Percentiles rank a stretch among this genome's conserved stretches.
Evolutionary conservation across 2,329 filamentous ascomycete genomes (phyloP).

Genomic region (Stachybotrys echinatus): DNA sequence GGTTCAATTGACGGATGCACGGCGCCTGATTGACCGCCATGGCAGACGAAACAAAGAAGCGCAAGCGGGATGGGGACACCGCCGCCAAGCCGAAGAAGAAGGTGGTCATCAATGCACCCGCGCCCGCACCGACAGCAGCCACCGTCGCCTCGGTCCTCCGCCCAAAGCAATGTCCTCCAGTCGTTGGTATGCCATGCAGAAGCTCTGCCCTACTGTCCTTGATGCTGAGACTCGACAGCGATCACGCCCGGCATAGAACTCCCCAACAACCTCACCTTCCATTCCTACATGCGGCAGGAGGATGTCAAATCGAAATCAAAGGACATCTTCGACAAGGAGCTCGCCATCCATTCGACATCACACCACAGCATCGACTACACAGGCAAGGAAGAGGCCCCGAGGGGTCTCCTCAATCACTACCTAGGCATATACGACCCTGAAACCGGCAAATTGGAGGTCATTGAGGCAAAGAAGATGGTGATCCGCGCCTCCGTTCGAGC

Average conservation of each 20-base stretch:
- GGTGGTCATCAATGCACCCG: conserved; percentile 38
- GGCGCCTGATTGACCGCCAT: conserved; percentile 16
- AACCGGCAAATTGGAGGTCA: conserved; percentile 53
- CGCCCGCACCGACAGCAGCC: conserved; percentile 32
- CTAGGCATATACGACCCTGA: conserved; percentile 59
- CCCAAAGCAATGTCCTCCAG: conserved; percentile 42
- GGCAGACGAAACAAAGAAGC: conserved; percentile 42
- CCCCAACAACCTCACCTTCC: conserved; percentile 33
- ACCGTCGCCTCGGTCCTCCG: conserved; percentile 41
- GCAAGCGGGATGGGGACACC: conserved; percentile 42
- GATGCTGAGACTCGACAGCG: conserved; percentile 20
- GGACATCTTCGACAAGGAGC: conserved; percentile 35
- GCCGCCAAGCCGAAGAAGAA: conserved; percentile 44
- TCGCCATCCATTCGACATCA: conserved; percentile 52
- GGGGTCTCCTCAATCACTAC: conserved; percentile 52
- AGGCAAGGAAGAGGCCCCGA: conserved; percentile 40
- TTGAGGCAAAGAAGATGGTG: conserved; percentile 60
- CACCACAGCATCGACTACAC: conserved; percentile 57
- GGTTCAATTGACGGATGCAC: background rate
- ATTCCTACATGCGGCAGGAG: conserved; percentile 40
- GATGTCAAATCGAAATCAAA: conserved; percentile 26
- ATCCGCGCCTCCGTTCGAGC: conserved; percentile 52
- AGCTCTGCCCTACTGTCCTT: background rate
- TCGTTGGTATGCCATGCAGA: conserved; percentile 39
- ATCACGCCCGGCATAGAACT: conserved; percentile 30